phyloP scores from a whole-genome alignment of 73 alveolate genomes.

The Tetrahymena thermophila region DNA sequence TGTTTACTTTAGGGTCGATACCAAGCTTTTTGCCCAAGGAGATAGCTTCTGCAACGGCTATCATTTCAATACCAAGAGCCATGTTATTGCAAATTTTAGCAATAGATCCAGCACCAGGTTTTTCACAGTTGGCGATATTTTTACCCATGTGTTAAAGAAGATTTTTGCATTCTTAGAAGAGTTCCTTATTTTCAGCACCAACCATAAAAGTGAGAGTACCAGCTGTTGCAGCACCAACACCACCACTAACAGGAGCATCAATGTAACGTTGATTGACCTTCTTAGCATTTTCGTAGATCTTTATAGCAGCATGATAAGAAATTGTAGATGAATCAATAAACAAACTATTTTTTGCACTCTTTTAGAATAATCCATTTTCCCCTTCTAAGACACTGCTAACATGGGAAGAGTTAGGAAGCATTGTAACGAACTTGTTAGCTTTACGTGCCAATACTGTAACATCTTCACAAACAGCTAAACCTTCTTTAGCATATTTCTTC shows the following conservation, averaged over 20 bases:
- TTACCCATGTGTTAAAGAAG: conserved; percentile 64
- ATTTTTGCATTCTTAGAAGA: conserved; percentile 40
- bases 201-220: conserved; percentile 81
- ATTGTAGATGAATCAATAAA: conserved; percentile 67
- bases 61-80: conserved; percentile 65
- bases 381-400: conserved; percentile 50
- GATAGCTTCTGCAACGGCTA: conserved; percentile 63
- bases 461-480: conserved; percentile 32
- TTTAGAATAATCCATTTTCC: conserved; percentile 56
- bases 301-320: conserved; percentile 59
- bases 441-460: background rate
- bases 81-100: conserved; percentile 73
- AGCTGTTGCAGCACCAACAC: conserved; percentile 65
- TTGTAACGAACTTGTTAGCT: conserved; percentile 49
- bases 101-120: conserved; percentile 68
- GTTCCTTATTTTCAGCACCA: conserved; percentile 62
- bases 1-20: conserved; percentile 48
- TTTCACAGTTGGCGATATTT: conserved; percentile 72
- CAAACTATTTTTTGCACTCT: conserved; percentile 47
- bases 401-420: conserved; percentile 64
- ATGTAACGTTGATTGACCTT: conserved; percentile 26
- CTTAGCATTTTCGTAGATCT: conserved; percentile 61
- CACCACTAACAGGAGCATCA: conserved; percentile 90
- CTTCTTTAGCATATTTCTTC: conserved; percentile 42
- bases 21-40: conserved; percentile 70